A percentile compares a stretch with the other conserved stretches of the same genome.
phyloP scores from a whole-genome alignment of 2,329 filamentous ascomycete species.

The Sclerotiophoma versabilis region DNA sequence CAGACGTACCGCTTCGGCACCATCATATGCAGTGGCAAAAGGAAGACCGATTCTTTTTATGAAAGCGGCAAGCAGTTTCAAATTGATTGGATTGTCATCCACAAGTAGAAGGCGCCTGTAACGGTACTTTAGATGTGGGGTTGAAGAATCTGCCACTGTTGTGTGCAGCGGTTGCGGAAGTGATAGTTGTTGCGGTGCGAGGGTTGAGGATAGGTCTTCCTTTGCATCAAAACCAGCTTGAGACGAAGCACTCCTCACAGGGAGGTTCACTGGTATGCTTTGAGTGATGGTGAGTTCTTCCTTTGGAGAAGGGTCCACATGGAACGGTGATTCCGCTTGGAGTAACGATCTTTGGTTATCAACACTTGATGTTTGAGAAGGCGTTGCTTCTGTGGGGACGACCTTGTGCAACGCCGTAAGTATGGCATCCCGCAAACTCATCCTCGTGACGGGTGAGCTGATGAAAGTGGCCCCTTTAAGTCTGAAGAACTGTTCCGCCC shows the following conservation, averaged over 20 bases:
- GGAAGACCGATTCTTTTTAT: constrained; percentile 24
- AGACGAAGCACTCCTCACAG: too few species aligned
- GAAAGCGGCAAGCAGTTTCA: constrained; percentile 38
- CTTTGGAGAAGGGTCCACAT: neutral
- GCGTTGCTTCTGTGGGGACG: neutral
- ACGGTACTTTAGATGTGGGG: neutral
- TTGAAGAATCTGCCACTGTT: neutral
- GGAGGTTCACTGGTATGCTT: too few species aligned
- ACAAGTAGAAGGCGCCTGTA: constrained; percentile 38
- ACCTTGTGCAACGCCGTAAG: neutral
- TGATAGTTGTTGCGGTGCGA: neutral
- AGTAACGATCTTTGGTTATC: neutral
- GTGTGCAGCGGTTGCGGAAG: neutral
- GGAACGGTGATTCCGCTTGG: too few species aligned
- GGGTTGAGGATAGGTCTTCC: too few species aligned
- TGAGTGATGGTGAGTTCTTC: too few species aligned
- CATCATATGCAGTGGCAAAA: constrained; percentile 33
- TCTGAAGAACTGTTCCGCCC: neutral
- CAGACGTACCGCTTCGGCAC: constrained; percentile 32
- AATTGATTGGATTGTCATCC: constrained; percentile 48
- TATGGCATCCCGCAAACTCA: neutral
- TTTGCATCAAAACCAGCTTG: too few species aligned
- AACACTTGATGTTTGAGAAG: neutral
- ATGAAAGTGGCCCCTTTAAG: constrained; percentile 1
- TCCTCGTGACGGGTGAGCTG: neutral